Evolutionary conservation across 2,329 filamentous ascomycete genomes (phyloP).

Genomic region (Zasmidium citrigriseum): DNA sequence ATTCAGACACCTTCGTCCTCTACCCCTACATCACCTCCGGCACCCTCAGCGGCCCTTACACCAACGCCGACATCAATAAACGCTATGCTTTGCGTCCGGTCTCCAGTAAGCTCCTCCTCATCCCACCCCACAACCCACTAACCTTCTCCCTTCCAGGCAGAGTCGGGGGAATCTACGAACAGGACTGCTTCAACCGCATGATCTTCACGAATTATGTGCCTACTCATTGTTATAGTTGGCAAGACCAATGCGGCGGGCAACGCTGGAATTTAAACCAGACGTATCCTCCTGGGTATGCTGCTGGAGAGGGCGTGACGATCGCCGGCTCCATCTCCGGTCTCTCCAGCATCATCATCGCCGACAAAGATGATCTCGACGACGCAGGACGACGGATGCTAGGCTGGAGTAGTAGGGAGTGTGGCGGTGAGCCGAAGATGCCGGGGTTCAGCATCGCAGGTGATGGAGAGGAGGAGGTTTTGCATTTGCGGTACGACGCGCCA

Average conservation of each 20-base stretch:
- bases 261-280: constrained; percentile 11
- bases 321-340: neutral
- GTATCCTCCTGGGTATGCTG: constrained; percentile 4
- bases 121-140: neutral
- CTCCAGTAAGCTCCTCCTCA: neutral
- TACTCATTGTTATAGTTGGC: constrained; percentile 6
- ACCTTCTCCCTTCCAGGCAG: neutral
- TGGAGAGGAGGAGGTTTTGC: constrained; percentile 5
- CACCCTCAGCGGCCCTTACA: neutral
- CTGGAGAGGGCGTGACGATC: constrained; percentile 7
- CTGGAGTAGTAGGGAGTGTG: constrained; percentile 6
- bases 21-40: constrained; percentile 13
- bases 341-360: constrained; percentile 7
- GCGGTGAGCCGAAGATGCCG: neutral
- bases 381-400: constrained; percentile 6
- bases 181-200: constrained; percentile 14
- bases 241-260: constrained; percentile 11
- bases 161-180: constrained; percentile 1
- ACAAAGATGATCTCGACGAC: constrained; percentile 4
- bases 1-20: constrained; percentile 6
- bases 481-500: constrained; percentile 9
- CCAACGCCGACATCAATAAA: constrained; percentile 6
- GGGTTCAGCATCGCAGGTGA: constrained; percentile 3
- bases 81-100: neutral
- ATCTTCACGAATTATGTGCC: constrained; percentile 11